Evolutionary conservation across 176 grass and related monocot genomes (phyloP).

Genomic region (Oryza longistaminata): DNA sequence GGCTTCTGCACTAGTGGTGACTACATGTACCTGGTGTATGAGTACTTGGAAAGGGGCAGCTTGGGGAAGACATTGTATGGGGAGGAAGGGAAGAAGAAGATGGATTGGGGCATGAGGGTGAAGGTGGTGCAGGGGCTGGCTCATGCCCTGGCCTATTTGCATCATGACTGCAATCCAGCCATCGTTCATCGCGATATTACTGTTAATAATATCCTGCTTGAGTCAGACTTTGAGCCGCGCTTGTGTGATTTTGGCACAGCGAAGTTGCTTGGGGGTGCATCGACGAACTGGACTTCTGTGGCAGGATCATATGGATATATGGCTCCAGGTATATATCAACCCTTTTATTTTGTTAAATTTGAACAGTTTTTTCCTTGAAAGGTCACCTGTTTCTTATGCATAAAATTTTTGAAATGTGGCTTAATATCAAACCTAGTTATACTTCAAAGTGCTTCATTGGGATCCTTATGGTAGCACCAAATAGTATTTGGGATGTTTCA

Average conservation of each 20-base stretch:
- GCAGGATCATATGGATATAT: conserved; percentile 92
- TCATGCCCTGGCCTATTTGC: conserved; percentile 77
- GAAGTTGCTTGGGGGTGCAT: conserved; percentile 53
- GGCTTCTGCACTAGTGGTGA: conserved; percentile 74
- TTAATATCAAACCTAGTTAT: not conserved
- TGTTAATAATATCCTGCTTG: conserved; percentile 75
- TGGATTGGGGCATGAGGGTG: conserved; percentile 69
- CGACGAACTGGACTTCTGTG: conserved; percentile 78
- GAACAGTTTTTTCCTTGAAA: not conserved
- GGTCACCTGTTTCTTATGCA: not conserved
- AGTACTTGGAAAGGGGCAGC: conserved; percentile 82
- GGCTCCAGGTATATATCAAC: conserved; percentile 84
- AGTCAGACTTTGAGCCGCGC: conserved; percentile 63
- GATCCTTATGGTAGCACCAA: not conserved
- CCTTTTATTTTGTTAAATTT: not conserved
- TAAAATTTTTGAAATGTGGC: not conserved
- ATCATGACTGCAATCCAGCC: conserved; percentile 66
- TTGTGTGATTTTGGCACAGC: conserved; percentile 87
- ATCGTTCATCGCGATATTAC: conserved; percentile 82
- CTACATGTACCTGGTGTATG: conserved; percentile 81
- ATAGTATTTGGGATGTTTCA: not conserved
- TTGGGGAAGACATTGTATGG: conserved; percentile 70
- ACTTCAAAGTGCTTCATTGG: not conserved
- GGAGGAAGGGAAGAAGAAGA: conserved; percentile 60
- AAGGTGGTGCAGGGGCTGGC: conserved; percentile 75